Evolutionary conservation across 805 yeast genomes (phyloP).

Genomic region (Teunomyces barrocoloradensis): DNA sequence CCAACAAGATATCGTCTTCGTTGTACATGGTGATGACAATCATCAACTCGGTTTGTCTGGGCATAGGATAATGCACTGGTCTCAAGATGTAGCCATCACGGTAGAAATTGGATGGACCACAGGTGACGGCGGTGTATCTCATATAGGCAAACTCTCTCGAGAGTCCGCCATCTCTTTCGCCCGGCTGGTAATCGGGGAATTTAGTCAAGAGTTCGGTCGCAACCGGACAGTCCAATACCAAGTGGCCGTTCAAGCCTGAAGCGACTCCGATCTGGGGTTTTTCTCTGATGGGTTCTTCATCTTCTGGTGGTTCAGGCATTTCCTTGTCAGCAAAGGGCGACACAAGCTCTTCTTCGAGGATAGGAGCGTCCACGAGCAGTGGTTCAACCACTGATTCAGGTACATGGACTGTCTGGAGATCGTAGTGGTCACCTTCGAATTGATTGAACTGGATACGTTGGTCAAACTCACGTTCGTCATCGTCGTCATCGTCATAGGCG

Average conservation of each 20-base stretch:
- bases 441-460: conserved; percentile 36
- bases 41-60: conserved; percentile 58
- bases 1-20: conserved; percentile 61
- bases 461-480: conserved; percentile 39
- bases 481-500: conserved; percentile 40
- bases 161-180: conserved; percentile 37
- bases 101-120: conserved; percentile 65
- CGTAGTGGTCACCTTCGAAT: conserved; percentile 43
- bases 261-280: conserved; percentile 36
- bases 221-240: conserved; percentile 86
- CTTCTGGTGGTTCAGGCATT: conserved; percentile 32
- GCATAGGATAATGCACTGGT: conserved; percentile 50
- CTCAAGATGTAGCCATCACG: conserved; percentile 55
- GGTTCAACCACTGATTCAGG: conserved; percentile 21
- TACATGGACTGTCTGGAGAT: conserved; percentile 31
- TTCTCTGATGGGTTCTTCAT: conserved; percentile 29
- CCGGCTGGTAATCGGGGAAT: conserved; percentile 37
- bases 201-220: conserved; percentile 59
- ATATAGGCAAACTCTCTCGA: conserved; percentile 57
- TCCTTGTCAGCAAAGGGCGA: conserved; percentile 31
- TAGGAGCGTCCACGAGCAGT: conserved; percentile 7
- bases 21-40: conserved; percentile 65
- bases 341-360: conserved; percentile 12
- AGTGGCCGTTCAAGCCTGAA: conserved; percentile 57
- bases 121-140: conserved; percentile 64